Conservation (phyloP, 208 protist genomes). For the Leptomonas seymouri region DNA sequence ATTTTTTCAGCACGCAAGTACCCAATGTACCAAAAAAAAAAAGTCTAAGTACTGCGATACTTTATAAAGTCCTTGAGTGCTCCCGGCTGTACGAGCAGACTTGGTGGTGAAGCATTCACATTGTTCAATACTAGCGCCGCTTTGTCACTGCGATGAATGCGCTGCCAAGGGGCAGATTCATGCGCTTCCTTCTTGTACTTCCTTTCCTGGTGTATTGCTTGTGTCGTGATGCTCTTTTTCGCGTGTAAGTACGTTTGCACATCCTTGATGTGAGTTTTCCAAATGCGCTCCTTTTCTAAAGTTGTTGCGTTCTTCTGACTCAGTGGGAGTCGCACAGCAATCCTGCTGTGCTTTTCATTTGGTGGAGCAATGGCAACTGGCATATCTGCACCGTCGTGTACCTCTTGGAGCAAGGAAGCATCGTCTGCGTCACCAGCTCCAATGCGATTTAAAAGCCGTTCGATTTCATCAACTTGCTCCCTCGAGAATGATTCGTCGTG, state of each 20-base stretch:
- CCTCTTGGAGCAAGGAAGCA: not conserved
- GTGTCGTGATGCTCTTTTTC: constrained; percentile 10
- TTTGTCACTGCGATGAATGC: not conserved
- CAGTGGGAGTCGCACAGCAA: not conserved
- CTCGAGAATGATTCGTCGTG: constrained; percentile 10
- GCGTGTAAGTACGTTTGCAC: constrained; percentile 14
- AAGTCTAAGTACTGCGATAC: constrained; percentile 8
- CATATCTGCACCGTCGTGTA: not conserved
- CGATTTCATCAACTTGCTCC: constrained; percentile 31
- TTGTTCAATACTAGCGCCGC: not conserved
- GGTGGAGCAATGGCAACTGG: not conserved
- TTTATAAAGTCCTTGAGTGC: constrained; percentile 9
- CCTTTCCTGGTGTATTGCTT: constrained; percentile 13
- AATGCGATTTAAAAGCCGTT: constrained; percentile 22
- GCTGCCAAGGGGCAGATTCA: not conserved
- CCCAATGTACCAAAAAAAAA: not conserved
- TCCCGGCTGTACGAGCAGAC: not conserved
- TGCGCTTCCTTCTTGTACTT: constrained; percentile 11
- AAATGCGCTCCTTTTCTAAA: constrained; percentile 6
- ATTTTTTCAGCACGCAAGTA: no score
- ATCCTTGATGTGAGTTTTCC: constrained; percentile 22
- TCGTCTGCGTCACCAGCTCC: not conserved
- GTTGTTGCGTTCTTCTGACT: not conserved
- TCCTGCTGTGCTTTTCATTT: not conserved
- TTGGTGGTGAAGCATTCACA: not conserved